These are phyloP conservation scores for Dalechampia spathulata DNA, from an alignment of 441 rosid genomes.

Conservation along the genomic window DNA sequence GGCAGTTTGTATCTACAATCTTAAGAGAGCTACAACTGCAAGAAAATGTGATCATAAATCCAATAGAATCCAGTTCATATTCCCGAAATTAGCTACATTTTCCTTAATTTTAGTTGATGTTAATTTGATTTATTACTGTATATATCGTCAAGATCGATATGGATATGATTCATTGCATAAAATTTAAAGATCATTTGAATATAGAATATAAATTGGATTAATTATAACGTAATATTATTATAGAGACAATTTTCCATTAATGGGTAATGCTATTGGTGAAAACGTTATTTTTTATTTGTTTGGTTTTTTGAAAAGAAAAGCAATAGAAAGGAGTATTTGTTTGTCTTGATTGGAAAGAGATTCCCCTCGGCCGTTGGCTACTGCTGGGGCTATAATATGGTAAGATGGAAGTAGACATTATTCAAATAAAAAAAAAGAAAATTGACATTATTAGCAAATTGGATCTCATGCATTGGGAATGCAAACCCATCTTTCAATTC, in stretches of 20 bases:
- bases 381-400: constrained; percentile 20
- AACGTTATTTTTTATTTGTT: too few relatives aligned
- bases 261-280: too few relatives aligned
- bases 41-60: constrained; percentile 24
- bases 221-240: too few relatives aligned
- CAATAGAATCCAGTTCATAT: constrained; percentile 1
- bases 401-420: constrained; percentile 19
- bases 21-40: constrained; percentile 27
- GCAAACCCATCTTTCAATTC: constrained; percentile 24
- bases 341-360: constrained; percentile 43
- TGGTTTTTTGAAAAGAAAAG: too few relatives aligned
- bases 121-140: too few relatives aligned
- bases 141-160: too few relatives aligned
- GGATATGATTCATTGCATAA: too few relatives aligned
- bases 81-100: not conserved
- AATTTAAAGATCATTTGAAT: too few relatives aligned
- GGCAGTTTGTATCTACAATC: constrained; percentile 32
- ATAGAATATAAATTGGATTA: too few relatives aligned
- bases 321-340: too few relatives aligned
- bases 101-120: not conserved
- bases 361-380: constrained; percentile 44
- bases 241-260: too few relatives aligned
- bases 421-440: too few relatives aligned
- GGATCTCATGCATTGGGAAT: constrained; percentile 56
- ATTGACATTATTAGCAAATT: constrained; percentile 30